These are phyloP conservation scores for Xylaria digitata DNA, from an alignment of 2,329 filamentous ascomycete genomes.

Conservation along the genomic window DNA sequence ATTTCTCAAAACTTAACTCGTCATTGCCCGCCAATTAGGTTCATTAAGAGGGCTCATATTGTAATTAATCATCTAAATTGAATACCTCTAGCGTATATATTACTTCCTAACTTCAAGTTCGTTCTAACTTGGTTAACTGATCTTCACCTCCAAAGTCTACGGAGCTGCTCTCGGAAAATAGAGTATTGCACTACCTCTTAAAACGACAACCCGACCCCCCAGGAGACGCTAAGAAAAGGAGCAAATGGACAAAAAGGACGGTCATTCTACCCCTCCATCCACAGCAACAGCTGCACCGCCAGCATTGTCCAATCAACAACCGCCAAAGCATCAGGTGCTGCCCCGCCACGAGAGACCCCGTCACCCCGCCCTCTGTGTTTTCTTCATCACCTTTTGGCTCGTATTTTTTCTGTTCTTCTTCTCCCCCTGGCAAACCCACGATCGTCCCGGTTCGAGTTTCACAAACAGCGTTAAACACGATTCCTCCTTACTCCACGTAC, in stretches of 20 bases:
- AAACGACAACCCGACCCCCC: slow-evolving; percentile 12
- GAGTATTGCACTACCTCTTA: background rate
- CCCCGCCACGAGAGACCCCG: slow-evolving; percentile 44
- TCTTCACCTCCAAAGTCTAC: too few relatives aligned
- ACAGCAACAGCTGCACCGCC: slow-evolving; percentile 13
- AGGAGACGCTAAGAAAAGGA: background rate
- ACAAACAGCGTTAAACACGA: slow-evolving; percentile 45
- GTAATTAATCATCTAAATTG: too few relatives aligned
- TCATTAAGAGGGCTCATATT: too few relatives aligned
- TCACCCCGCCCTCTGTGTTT: slow-evolving; percentile 51
- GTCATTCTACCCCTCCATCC: slow-evolving; percentile 38
- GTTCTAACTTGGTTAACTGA: too few relatives aligned
- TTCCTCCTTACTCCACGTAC: slow-evolving; percentile 33
- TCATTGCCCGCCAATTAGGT: too few relatives aligned
- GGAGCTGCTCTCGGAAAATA: background rate
- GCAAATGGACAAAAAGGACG: slow-evolving; percentile 35
- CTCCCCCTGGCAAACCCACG: slow-evolving; percentile 46
- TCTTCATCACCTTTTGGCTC: slow-evolving; percentile 47
- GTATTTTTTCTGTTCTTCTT: slow-evolving; percentile 49
- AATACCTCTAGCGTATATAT: too few relatives aligned
- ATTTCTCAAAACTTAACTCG: background rate
- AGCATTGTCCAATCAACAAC: slow-evolving; percentile 40
- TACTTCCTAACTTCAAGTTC: too few relatives aligned
- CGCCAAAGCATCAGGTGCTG: slow-evolving; percentile 36
- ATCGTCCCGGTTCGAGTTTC: slow-evolving; percentile 47